A percentile compares a stretch with the other conserved stretches of the same genome.
Evolutionary conservation across 2,329 filamentous ascomycete genomes (phyloP).

Genomic region (Fusarium lyarnte): DNA sequence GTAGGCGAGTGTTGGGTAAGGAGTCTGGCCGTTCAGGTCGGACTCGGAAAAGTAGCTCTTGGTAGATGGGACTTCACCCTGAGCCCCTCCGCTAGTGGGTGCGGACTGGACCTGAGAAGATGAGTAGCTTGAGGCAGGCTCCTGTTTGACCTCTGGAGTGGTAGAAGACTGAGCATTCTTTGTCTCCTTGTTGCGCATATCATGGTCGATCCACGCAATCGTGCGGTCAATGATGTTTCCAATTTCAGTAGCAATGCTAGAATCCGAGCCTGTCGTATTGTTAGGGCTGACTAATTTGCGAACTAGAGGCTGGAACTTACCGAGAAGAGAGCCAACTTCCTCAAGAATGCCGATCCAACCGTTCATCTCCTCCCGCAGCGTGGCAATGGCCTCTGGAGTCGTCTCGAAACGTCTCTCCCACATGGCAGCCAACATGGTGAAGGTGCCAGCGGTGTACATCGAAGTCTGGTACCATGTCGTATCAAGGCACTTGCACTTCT

Average conservation of each 20-base stretch:
- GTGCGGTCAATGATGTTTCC: constrained; percentile 61
- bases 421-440: constrained; percentile 75
- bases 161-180: constrained; percentile 25
- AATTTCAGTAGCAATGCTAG: constrained; percentile 56
- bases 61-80: constrained; percentile 32
- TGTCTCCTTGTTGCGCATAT: constrained; percentile 52
- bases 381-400: constrained; percentile 65
- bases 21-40: constrained; percentile 39
- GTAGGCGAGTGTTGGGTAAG: constrained; percentile 48
- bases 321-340: constrained; percentile 72
- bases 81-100: constrained; percentile 17
- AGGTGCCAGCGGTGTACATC: constrained; percentile 77
- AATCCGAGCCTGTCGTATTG: constrained; percentile 53
- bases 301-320: constrained; percentile 55
- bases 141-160: constrained; percentile 50
- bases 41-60: constrained; percentile 46
- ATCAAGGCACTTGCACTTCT: constrained; percentile 74
- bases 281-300: constrained; percentile 22
- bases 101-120: constrained; percentile 21
- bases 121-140: constrained; percentile 43
- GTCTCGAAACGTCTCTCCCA: constrained; percentile 73
- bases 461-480: constrained; percentile 82
- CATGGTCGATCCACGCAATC: constrained; percentile 62
- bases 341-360: constrained; percentile 74
- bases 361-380: constrained; percentile 74